A percentile compares a stretch with the other conserved stretches of the same genome.
These are phyloP conservation scores for Cryptosporidium sp. DNA, from an alignment of 169 alveolate species.

Conservation along the genomic window DNA sequence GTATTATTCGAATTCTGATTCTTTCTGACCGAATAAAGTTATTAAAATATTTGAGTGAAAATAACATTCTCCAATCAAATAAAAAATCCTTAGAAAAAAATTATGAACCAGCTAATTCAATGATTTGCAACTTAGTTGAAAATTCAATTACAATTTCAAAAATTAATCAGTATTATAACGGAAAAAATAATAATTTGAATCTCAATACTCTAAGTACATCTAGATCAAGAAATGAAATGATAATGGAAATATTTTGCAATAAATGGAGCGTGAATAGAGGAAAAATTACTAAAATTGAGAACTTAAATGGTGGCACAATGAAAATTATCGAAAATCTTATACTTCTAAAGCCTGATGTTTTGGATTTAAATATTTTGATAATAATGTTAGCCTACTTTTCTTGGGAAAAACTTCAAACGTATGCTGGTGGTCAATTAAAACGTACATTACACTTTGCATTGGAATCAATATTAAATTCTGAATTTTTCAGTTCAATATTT, in stretches of 20 bases:
- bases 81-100: background rate
- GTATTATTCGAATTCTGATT: background rate
- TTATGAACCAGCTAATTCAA: background rate
- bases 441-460: background rate
- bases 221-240: conserved; percentile 52
- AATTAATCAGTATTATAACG: background rate
- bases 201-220: background rate
- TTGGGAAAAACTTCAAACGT: background rate
- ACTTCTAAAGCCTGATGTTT: background rate
- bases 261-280: conserved; percentile 25
- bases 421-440: background rate
- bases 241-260: conserved; percentile 47
- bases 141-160: conserved; percentile 4
- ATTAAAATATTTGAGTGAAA: background rate
- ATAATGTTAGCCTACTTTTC: conserved; percentile 14
- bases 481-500: background rate
- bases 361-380: conserved; percentile 9
- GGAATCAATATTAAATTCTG: background rate
- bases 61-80: background rate
- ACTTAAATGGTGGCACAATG: background rate
- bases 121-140: background rate
- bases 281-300: background rate
- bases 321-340: conserved; percentile 15
- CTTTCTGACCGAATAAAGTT: conserved; percentile 35
- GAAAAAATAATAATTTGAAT: background rate